A percentile compares a stretch with the other conserved stretches of the same genome.
phyloP scores from a whole-genome alignment of 106 monocot species.

The Posidonia australis region DNA sequence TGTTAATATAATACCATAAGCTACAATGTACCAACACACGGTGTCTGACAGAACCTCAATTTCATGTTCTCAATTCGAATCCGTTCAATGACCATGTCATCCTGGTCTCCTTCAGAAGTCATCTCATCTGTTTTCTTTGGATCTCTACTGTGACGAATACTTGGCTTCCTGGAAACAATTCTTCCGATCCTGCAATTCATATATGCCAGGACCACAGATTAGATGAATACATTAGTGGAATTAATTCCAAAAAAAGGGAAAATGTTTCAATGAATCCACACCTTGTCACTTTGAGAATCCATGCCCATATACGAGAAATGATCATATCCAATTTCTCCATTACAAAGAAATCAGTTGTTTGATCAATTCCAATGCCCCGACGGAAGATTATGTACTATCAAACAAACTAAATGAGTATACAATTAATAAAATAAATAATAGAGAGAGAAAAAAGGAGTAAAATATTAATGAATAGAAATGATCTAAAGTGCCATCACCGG shows the following conservation, averaged over 20 bases:
- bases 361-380: conserved; percentile 84
- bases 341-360: conserved; percentile 65
- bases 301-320: conserved; percentile 60
- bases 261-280: conserved; percentile 10
- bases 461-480: too few relatives aligned
- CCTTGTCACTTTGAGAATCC: conserved; percentile 49
- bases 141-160: conserved; percentile 20
- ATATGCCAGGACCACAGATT: neutral
- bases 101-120: conserved; percentile 31
- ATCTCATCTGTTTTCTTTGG: conserved; percentile 71
- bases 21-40: neutral
- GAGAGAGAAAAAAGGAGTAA: too few relatives aligned
- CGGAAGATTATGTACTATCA: conserved; percentile 75
- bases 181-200: conserved; percentile 37
- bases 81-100: conserved; percentile 65
- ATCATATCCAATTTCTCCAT: conserved; percentile 83
- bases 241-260: neutral
- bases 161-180: conserved; percentile 40
- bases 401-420: neutral
- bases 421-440: neutral
- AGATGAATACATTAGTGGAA: neutral
- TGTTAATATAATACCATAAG: conserved; percentile 1
- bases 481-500: too few relatives aligned
- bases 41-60: conserved; percentile 33
- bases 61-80: conserved; percentile 77